phyloP scores from a whole-genome alignment of 2,329 filamentous ascomycete species.

The Diplocarpon mali region DNA sequence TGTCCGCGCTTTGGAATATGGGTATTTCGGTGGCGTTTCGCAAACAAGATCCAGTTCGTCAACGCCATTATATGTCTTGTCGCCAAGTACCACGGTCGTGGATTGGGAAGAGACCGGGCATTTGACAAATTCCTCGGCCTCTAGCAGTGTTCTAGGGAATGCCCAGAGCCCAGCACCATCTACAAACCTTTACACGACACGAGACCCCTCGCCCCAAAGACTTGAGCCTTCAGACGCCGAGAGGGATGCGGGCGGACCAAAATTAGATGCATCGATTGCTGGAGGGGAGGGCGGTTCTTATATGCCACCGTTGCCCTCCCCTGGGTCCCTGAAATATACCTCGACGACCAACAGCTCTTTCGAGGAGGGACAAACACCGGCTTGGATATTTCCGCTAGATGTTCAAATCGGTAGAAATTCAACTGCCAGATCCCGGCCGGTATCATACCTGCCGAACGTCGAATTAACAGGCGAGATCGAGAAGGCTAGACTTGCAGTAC shows the following conservation, averaged over 20 bases:
- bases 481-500: constrained; percentile 3
- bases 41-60: constrained; percentile 20
- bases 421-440: constrained; percentile 11
- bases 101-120: constrained; percentile 10
- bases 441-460: constrained; percentile 15
- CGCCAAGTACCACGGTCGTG: constrained; percentile 7
- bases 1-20: constrained; percentile 19
- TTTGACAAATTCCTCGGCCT: constrained; percentile 1
- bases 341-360: constrained; percentile 1
- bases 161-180: constrained; percentile 3
- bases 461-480: constrained; percentile 10
- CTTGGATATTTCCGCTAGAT: constrained; percentile 19
- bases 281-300: constrained; percentile 11
- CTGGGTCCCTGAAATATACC: constrained; percentile 2
- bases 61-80: constrained; percentile 11
- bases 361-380: constrained; percentile 1
- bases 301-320: constrained; percentile 12
- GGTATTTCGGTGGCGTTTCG: constrained; percentile 19
- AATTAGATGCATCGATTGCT: constrained; percentile 5
- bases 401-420: constrained; percentile 17
- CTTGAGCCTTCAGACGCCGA: constrained; percentile 5
- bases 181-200: constrained; percentile 4
- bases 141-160: constrained; percentile 8
- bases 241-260: neutral
- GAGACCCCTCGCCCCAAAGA: constrained; percentile 17